phyloP scores from a whole-genome alignment of 2,329 filamentous ascomycete species.

The Venturia effusa region DNA sequence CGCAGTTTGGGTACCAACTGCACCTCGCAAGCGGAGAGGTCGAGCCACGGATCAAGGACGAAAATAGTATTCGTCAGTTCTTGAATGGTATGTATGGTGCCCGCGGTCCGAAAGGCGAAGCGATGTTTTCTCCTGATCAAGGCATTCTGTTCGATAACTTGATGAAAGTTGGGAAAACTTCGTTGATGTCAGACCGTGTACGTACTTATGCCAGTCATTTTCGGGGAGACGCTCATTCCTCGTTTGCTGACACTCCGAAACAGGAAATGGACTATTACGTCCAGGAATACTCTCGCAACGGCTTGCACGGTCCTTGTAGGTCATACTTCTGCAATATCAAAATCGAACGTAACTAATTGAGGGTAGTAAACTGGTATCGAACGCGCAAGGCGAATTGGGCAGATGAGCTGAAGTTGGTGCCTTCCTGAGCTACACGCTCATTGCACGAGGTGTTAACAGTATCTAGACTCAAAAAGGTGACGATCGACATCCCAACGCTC shows the following conservation, averaged over 20 bases:
- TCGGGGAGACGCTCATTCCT: neutral
- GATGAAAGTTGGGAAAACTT: slow-evolving; percentile 38
- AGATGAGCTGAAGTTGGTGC: slow-evolving; percentile 49
- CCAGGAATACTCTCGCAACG: slow-evolving; percentile 57
- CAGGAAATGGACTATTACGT: slow-evolving; percentile 68
- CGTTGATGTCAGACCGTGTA: slow-evolving; percentile 52
- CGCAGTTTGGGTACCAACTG: slow-evolving; percentile 75
- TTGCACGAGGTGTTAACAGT: neutral
- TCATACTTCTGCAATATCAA: slow-evolving; percentile 6
- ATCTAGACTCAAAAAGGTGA: slow-evolving; percentile 17
- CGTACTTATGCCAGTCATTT: slow-evolving; percentile 14
- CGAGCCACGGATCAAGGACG: slow-evolving; percentile 36
- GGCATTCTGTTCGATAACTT: slow-evolving; percentile 46
- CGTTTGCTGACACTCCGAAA: neutral
- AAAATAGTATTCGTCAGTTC: slow-evolving; percentile 56
- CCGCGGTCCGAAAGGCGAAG: slow-evolving; percentile 42
- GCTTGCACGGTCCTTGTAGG: slow-evolving; percentile 61
- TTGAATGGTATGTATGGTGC: slow-evolving; percentile 64
- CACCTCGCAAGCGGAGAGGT: slow-evolving; percentile 59
- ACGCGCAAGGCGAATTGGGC: slow-evolving; percentile 60
- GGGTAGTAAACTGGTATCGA: slow-evolving; percentile 76
- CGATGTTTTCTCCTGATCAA: slow-evolving; percentile 45
- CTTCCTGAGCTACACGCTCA: neutral
- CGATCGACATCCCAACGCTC: slow-evolving; percentile 44
- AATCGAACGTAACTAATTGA: neutral